phyloP scores from a whole-genome alignment of 2,329 filamentous ascomycete species.

The Trichoderma sp. region DNA sequence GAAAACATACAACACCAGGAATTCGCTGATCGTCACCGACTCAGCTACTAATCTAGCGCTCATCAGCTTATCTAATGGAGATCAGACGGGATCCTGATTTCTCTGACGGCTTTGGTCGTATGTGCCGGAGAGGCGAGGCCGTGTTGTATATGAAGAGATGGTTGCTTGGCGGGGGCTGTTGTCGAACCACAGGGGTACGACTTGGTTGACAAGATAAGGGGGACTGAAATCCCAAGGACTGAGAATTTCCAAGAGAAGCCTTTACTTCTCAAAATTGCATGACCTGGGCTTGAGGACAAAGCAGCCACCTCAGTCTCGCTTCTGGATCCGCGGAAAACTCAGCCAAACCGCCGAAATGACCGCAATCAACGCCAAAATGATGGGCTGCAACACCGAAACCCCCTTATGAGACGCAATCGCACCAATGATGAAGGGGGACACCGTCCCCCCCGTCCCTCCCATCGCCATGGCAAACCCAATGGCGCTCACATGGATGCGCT shows the following conservation, averaged over 20 bases:
- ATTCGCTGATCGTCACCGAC: constrained; percentile 28
- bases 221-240: no score
- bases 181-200: no score
- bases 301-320: constrained; percentile 34
- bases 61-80: constrained; percentile 29
- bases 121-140: constrained; percentile 25
- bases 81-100: constrained; percentile 33
- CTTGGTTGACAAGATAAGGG: neutral
- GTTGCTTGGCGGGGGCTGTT: neutral
- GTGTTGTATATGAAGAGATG: neutral
- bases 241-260: neutral
- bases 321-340: constrained; percentile 42
- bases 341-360: constrained; percentile 43
- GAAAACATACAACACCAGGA: constrained; percentile 19
- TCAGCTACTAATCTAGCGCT: constrained; percentile 32
- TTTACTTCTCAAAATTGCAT: neutral
- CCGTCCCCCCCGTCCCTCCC: constrained; percentile 68
- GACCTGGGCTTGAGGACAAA: neutral
- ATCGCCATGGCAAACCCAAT: constrained; percentile 76
- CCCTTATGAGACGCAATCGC: constrained; percentile 58
- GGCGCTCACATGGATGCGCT: constrained; percentile 68
- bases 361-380: constrained; percentile 49
- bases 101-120: constrained; percentile 31
- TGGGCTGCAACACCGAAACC: constrained; percentile 54
- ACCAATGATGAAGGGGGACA: constrained; percentile 63